Evolutionary conservation across 352 stramenopile genomes (phyloP).

Genomic region (Pythium guiyangense): DNA sequence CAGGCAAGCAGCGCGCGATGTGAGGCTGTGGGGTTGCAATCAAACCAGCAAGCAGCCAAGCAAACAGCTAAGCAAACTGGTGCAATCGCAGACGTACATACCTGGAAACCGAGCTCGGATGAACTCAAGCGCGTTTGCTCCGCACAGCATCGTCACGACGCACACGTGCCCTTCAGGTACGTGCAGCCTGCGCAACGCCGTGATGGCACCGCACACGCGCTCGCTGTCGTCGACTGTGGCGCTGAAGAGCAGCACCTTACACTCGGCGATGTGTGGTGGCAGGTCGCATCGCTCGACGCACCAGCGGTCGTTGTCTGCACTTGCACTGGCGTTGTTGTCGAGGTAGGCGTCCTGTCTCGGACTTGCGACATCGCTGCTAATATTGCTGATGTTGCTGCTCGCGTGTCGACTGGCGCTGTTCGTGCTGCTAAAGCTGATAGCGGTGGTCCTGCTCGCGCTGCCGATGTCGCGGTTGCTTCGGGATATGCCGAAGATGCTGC

Average conservation of each 20-base stretch:
- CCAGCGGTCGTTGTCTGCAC: slow-evolving; percentile 8
- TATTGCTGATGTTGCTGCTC: neutral
- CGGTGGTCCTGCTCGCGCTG: too few species aligned
- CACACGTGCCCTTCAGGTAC: slow-evolving; percentile 27
- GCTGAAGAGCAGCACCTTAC: slow-evolving; percentile 34
- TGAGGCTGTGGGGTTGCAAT: too few species aligned
- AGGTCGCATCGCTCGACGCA: slow-evolving; percentile 28
- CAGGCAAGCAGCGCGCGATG: too few species aligned
- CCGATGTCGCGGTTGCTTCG: neutral
- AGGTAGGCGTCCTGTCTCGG: neutral
- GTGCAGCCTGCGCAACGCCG: slow-evolving; percentile 17
- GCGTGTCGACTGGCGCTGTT: too few species aligned
- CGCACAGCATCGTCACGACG: slow-evolving; percentile 32
- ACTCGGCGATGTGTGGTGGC: slow-evolving; percentile 24
- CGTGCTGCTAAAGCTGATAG: too few species aligned
- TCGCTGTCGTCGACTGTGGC: slow-evolving; percentile 21
- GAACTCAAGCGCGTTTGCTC: slow-evolving; percentile 20
- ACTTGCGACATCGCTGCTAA: neutral
- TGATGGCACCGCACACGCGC: slow-evolving; percentile 28
- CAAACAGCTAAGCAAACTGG: neutral
- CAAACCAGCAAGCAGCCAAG: too few species aligned
- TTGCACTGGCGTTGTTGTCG: neutral
- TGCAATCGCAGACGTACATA: too few species aligned
- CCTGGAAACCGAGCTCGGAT: slow-evolving; percentile 34
- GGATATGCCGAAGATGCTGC: neutral